Percentiles rank a stretch among this genome's conserved stretches.
phyloP scores from a whole-genome alignment of 257 asterid species.

The Linderniella brevidens region DNA sequence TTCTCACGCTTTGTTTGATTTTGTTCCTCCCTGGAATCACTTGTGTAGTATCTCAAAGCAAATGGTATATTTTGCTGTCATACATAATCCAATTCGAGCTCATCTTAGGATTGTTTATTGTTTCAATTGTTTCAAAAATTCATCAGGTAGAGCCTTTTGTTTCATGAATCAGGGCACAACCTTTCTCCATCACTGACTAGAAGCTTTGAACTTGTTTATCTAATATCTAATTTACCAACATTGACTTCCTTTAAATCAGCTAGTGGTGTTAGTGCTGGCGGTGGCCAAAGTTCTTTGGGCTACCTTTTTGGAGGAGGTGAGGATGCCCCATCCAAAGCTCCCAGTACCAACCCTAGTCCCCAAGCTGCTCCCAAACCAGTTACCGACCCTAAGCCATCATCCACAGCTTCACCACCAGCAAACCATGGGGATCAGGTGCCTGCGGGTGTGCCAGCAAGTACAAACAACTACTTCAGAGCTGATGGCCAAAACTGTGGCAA shows the following conservation, averaged over 20 bases:
- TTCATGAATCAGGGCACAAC: too few relatives aligned
- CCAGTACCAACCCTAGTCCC: conserved; percentile 27
- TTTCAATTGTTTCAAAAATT: too few relatives aligned
- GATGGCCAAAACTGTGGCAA: conserved; percentile 80
- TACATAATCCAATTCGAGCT: too few relatives aligned
- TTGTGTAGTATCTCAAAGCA: too few relatives aligned
- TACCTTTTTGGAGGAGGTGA: conserved; percentile 74
- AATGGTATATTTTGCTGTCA: too few relatives aligned
- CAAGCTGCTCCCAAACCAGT: conserved; percentile 13
- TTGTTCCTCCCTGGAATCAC: too few relatives aligned
- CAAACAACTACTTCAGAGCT: conserved; percentile 51
- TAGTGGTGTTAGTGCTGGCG: conserved; percentile 82
- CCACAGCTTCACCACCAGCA: conserved; percentile 27
- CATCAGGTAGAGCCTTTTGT: too few relatives aligned
- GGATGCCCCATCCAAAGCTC: conserved; percentile 22
- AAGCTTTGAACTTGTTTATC: too few relatives aligned
- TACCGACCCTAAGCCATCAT: conserved; percentile 30
- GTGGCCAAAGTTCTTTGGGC: conserved; percentile 84
- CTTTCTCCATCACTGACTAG: too few relatives aligned
- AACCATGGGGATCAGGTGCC: conserved; percentile 38
- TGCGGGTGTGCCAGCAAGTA: conserved; percentile 52
- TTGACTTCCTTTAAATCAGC: conserved; percentile 25
- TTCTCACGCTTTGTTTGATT: too few relatives aligned
- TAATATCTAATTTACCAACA: too few relatives aligned
- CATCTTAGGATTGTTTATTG: too few relatives aligned